A percentile compares a stretch with the other conserved stretches of the same genome.
phyloP scores from a whole-genome alignment of 2,329 filamentous ascomycete species.

The Cladosporium colombiae region DNA sequence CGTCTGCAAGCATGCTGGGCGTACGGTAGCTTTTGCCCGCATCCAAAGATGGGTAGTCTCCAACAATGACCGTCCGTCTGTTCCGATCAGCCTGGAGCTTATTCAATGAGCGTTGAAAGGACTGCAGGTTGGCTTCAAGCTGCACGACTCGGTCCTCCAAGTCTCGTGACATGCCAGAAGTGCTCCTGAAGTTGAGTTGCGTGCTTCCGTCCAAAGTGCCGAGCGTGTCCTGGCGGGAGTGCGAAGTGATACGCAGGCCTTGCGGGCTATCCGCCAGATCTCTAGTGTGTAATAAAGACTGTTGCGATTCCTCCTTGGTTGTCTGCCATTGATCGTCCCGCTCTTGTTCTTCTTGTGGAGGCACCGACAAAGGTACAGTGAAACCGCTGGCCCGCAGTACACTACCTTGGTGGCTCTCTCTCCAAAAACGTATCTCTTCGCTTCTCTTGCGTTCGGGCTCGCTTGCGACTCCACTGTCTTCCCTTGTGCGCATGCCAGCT shows the following conservation, averaged over 20 bases:
- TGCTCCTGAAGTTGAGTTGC: constrained; percentile 10
- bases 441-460: constrained; percentile 34
- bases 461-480: constrained; percentile 13
- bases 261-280: background rate
- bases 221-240: constrained; percentile 12
- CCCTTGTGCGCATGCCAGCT: constrained; percentile 32
- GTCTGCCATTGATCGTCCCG: constrained; percentile 18
- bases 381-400: constrained; percentile 35
- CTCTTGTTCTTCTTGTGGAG: constrained; percentile 21
- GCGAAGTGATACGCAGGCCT: constrained; percentile 2
- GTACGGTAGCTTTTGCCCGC: constrained; percentile 26
- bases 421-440: constrained; percentile 40
- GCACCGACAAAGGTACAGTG: constrained; percentile 19
- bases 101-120: constrained; percentile 37
- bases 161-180: constrained; percentile 28
- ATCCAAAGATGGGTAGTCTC: constrained; percentile 21
- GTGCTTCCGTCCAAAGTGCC: constrained; percentile 18
- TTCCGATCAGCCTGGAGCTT: constrained; percentile 36
- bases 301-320: background rate
- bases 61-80: constrained; percentile 35
- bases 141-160: constrained; percentile 39
- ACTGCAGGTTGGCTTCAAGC: constrained; percentile 37
- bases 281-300: background rate
- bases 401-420: constrained; percentile 35
- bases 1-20: constrained; percentile 38